Evolutionary conservation across 768 basidiomycete genomes (phyloP).

Genomic region (Phlebiopsis gigantea): DNA sequence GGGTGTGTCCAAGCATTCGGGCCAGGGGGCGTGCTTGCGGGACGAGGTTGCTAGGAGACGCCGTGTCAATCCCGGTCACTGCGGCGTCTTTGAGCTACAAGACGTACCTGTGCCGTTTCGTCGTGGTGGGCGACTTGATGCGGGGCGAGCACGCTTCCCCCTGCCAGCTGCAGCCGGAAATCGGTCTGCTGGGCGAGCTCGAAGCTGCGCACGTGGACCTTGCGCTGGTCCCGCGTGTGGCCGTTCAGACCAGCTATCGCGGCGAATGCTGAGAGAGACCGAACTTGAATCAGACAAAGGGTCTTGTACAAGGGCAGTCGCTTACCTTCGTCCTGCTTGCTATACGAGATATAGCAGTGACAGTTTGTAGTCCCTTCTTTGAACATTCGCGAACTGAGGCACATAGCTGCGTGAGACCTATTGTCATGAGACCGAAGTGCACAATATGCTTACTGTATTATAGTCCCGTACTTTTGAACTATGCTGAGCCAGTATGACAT

Average conservation of each 20-base stretch:
- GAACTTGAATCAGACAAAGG: background rate
- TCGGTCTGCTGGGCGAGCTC: background rate
- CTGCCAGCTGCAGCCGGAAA: background rate
- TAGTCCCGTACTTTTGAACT: background rate
- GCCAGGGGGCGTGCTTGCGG: too few relatives aligned
- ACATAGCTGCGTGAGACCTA: background rate
- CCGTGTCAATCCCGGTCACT: too few relatives aligned
- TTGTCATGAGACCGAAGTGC: background rate
- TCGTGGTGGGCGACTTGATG: too few relatives aligned
- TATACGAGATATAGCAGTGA: background rate
- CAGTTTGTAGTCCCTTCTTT: background rate
- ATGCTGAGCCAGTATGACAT: too few relatives aligned
- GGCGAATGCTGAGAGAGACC: background rate
- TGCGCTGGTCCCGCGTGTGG: too few relatives aligned
- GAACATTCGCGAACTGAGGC: background rate
- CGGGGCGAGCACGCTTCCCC: background rate
- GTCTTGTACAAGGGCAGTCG: background rate
- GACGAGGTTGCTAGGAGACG: too few relatives aligned
- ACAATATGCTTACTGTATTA: background rate
- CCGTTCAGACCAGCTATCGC: background rate
- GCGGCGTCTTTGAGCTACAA: too few relatives aligned
- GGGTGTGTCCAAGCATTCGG: too few relatives aligned
- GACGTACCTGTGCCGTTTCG: too few relatives aligned
- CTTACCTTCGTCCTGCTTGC: background rate
- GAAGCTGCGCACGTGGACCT: background rate